These are phyloP conservation scores for Apophysomyces elegans DNA, from an alignment of 371 early-diverging fungal species.

Conservation along the genomic window DNA sequence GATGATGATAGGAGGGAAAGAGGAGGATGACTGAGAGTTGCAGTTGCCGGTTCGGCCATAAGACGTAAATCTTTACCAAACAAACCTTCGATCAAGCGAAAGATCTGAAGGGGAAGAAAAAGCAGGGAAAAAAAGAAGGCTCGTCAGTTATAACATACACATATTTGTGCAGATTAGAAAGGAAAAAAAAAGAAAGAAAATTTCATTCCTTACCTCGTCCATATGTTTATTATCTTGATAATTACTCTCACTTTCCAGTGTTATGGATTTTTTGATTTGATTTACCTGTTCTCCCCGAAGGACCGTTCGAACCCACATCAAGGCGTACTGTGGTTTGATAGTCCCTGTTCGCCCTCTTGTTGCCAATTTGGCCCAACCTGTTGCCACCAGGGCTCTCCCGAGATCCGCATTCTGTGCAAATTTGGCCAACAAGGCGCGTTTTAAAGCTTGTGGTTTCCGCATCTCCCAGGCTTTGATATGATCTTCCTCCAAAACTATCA, in stretches of 20 bases:
- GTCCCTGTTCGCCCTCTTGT: slow-evolving; percentile 10
- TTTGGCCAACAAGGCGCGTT: slow-evolving; percentile 34
- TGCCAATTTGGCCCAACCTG: slow-evolving; percentile 36
- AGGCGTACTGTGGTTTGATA: slow-evolving; percentile 16
- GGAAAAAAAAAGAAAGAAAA: too few relatives aligned
- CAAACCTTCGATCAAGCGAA: slow-evolving; percentile 27
- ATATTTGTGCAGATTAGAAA: too few relatives aligned
- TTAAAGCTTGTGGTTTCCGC: slow-evolving; percentile 18
- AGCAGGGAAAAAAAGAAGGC: too few relatives aligned
- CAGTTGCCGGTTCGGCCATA: slow-evolving; percentile 2
- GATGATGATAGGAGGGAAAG: too few relatives aligned
- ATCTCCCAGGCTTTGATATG: slow-evolving; percentile 22
- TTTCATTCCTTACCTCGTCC: slow-evolving; percentile 15
- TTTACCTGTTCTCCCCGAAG: slow-evolving; percentile 27
- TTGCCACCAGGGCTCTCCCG: slow-evolving; percentile 31
- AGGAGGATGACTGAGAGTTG: background rate
- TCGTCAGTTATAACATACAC: too few relatives aligned
- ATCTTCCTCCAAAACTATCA: slow-evolving; percentile 17
- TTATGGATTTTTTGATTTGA: slow-evolving; percentile 12
- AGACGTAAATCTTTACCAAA: slow-evolving; percentile 33
- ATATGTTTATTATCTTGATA: slow-evolving; percentile 17
- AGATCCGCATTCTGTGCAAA: slow-evolving; percentile 39
- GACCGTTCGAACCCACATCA: slow-evolving; percentile 37
- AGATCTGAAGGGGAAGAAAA: slow-evolving; percentile 12
- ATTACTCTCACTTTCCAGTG: background rate